A percentile compares a stretch with the other conserved stretches of the same genome.
Evolutionary conservation across 805 yeast species (phyloP).

Genomic region (Wickerhamiella hasegawae): DNA sequence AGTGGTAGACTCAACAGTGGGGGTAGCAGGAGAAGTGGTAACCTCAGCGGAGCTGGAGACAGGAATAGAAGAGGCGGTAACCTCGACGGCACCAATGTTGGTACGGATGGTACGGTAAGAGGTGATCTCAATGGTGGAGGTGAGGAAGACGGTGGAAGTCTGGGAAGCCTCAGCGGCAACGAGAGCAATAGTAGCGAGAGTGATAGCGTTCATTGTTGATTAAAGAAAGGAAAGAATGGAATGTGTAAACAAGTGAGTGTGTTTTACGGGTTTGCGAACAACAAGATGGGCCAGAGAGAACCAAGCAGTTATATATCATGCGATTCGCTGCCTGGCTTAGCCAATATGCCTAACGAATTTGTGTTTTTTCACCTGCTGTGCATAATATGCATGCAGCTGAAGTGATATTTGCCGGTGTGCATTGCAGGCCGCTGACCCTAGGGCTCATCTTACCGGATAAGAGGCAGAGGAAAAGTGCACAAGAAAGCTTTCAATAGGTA

Average conservation of each 20-base stretch:
- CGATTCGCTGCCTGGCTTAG: too few relatives aligned
- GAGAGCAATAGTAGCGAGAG: slow-evolving; percentile 4
- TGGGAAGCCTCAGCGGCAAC: slow-evolving; percentile 5
- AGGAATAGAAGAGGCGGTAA: too few relatives aligned
- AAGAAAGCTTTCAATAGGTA: too few relatives aligned
- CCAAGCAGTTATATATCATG: too few relatives aligned
- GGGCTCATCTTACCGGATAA: too few relatives aligned
- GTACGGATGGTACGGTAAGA: slow-evolving; percentile 4
- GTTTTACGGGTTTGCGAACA: background rate
- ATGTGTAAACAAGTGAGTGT: background rate
- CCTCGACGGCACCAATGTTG: background rate
- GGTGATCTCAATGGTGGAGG: slow-evolving; percentile 5
- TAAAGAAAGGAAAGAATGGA: background rate
- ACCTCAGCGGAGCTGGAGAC: slow-evolving; percentile 1
- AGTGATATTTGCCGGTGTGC: too few relatives aligned
- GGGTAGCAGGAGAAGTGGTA: slow-evolving; percentile 3
- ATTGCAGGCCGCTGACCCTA: too few relatives aligned
- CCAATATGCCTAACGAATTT: too few relatives aligned
- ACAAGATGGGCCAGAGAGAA: background rate
- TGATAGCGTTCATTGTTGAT: slow-evolving; percentile 2
- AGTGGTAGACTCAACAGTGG: too few relatives aligned
- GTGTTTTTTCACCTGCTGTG: too few relatives aligned
- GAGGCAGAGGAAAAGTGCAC: too few relatives aligned
- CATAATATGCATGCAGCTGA: too few relatives aligned
- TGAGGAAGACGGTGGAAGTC: background rate